These are phyloP conservation scores for Penicillium freii DNA, from an alignment of 2,329 filamentous ascomycete genomes.

Conservation along the genomic window DNA sequence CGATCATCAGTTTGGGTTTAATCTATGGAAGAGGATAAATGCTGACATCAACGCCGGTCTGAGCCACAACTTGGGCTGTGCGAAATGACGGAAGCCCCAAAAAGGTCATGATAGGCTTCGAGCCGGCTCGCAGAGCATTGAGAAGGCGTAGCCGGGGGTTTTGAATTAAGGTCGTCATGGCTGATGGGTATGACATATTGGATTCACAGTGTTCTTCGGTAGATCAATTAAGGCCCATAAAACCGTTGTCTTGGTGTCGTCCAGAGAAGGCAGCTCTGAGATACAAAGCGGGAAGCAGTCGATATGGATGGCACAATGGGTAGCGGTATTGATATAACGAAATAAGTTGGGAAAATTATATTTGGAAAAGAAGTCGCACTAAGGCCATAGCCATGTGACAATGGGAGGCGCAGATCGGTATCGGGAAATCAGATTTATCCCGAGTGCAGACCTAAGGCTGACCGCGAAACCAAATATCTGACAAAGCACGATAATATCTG, in stretches of 20 bases:
- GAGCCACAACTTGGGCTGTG: constrained; percentile 21
- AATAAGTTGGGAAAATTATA: neutral
- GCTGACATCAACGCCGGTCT: constrained; percentile 22
- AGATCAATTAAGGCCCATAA: neutral
- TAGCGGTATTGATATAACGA: neutral
- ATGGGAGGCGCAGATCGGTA: neutral
- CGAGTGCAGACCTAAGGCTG: too few relatives aligned
- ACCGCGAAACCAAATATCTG: too few relatives aligned
- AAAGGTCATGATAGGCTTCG: constrained; percentile 24
- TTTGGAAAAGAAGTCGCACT: neutral
- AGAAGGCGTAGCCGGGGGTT: constrained; percentile 19
- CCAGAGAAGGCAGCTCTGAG: neutral
- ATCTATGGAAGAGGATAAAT: neutral
- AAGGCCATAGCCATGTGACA: neutral
- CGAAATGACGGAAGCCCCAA: constrained; percentile 21
- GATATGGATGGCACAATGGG: neutral
- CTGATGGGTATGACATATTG: neutral
- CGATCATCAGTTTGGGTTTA: neutral
- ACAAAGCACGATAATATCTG: too few relatives aligned
- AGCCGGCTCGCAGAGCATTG: constrained; percentile 14
- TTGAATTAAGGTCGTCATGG: constrained; percentile 4
- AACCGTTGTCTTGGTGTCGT: neutral
- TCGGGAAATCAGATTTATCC: too few relatives aligned
- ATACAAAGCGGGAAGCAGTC: neutral
- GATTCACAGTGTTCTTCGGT: neutral